Base-by-base conservation (phyloP, 2,329 filamentous ascomycete genomes). In the Calonectria montana region DNA sequence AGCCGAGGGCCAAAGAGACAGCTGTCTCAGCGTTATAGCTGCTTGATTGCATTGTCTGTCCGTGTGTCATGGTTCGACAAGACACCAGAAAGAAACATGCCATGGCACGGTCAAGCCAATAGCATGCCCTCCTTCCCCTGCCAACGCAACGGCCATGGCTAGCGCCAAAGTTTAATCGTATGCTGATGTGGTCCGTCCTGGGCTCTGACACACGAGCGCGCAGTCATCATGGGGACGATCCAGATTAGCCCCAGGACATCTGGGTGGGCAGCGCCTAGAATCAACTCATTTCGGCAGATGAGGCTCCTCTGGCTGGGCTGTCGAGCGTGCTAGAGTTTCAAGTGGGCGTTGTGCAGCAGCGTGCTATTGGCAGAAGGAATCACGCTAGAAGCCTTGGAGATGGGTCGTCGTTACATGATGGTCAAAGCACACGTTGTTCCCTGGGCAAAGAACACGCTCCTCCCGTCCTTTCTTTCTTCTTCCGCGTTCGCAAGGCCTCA, bases 281-380 rank as follows among this genome's bases (percentile, higher is more conserved):
- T 59, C 53, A 59, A 59, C 53, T 59, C 53, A 59, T 59, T 59
- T 59, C 53, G 53, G 53, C 53, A 59, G 21, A 59, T 59, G 53
- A 59, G 53, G 31, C 53, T 59, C 31, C 53, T 59, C 21, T 27
- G 21, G 4, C n/a, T 37, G n/a, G 50, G 29, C n/a, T 57, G 31
- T 23, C 39, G 31, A 59, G 21, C 8, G 7, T 39, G 31, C 25
- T 59, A 39, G 15, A 39, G 31, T 59, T 59, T 37, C 21, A 35
- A 25, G 53, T 59, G 53, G 53, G 29, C 35, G 21, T 23, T 23
- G n/a, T 23, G 5, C 1, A 37, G 23, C 21, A 16, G 29, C 35
- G 23, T 37, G 12, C n/a, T 2, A 59, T 41, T 59, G 35, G 53
- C 35, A 27, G 21, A 12, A 4, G 13, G 1, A 18, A 25, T 23